Conservation (phyloP, 176 grass and related monocot species). For the Avena atlantica region DNA sequence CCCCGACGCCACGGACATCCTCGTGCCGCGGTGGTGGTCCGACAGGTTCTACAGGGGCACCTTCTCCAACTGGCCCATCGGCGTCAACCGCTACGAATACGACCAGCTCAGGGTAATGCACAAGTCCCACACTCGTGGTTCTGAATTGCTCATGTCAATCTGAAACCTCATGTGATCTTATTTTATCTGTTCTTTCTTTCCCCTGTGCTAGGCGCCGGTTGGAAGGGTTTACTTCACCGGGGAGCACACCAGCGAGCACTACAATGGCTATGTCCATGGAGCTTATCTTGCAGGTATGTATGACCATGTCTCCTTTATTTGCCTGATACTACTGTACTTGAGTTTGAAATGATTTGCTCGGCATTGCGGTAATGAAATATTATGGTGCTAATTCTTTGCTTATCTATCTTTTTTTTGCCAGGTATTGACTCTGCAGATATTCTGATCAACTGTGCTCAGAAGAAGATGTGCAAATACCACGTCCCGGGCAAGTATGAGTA, state of each 20-base stretch:
- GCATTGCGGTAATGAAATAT: too few relatives aligned
- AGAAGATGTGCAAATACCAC: constrained; percentile 49
- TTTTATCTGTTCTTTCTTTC: neutral
- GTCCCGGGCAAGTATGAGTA: constrained; percentile 43
- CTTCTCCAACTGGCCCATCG: constrained; percentile 76
- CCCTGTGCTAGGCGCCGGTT: constrained; percentile 45
- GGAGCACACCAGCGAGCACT: constrained; percentile 72
- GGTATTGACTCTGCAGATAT: constrained; percentile 66
- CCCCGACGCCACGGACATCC: constrained; percentile 61
- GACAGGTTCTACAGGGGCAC: constrained; percentile 65
- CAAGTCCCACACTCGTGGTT: neutral
- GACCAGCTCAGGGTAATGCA: constrained; percentile 69
- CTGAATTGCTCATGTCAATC: neutral
- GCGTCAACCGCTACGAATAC: constrained; percentile 63
- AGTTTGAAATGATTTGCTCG: neutral
- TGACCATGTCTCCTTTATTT: neutral
- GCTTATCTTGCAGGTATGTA: constrained; percentile 66
- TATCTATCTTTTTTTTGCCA: neutral
- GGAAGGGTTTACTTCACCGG: constrained; percentile 81
- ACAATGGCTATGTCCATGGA: constrained; percentile 77
- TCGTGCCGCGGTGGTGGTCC: constrained; percentile 68
- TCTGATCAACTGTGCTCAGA: constrained; percentile 53
- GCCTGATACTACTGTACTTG: neutral
- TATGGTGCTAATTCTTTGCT: neutral
- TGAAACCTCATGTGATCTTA: neutral